These are phyloP conservation scores for Amanita thiersii DNA, from an alignment of 768 basidiomycete genomes.

Conservation along the genomic window DNA sequence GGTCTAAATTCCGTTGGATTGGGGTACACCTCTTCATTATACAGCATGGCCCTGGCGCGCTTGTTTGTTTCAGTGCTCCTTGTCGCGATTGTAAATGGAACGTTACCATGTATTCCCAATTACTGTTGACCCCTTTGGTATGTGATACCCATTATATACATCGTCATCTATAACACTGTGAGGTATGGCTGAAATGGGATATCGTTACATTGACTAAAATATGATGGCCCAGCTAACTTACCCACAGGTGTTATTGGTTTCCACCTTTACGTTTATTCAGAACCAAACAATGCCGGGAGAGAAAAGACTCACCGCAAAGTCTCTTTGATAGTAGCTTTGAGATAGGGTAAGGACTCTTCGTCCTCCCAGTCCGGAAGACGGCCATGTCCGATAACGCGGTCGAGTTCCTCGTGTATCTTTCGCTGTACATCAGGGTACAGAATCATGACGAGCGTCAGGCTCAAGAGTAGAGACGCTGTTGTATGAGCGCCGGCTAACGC, in stretches of 20 bases:
- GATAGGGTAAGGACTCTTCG: constrained; percentile 26
- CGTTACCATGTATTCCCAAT: constrained; percentile 27
- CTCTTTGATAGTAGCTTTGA: constrained; percentile 28
- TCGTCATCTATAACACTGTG: constrained; percentile 31
- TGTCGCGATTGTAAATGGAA: not conserved
- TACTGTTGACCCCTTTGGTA: constrained; percentile 33
- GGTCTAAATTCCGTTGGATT: constrained; percentile 2
- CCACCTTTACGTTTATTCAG: constrained; percentile 15
- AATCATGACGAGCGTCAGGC: constrained; percentile 31
- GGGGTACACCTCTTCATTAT: not conserved
- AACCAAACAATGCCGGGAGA: not conserved
- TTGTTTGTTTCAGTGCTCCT: not conserved
- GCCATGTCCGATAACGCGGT: constrained; percentile 23
- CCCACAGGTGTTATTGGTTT: constrained; percentile 22
- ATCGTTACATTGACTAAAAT: not conserved
- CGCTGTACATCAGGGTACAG: constrained; percentile 27
- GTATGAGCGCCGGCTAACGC: constrained; percentile 20
- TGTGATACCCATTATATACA: constrained; percentile 33
- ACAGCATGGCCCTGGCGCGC: constrained; percentile 3
- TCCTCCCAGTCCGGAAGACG: constrained; percentile 32
- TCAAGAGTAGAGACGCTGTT: constrained; percentile 17
- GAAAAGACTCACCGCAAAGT: constrained; percentile 16
- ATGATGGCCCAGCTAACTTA: constrained; percentile 7
- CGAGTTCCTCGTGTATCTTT: constrained; percentile 32
- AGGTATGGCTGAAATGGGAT: constrained; percentile 18